Percentiles rank a stretch among this genome's conserved stretches.
Evolutionary conservation across 805 yeast species (phyloP).

Genomic region (Candida arabinofermentans): DNA sequence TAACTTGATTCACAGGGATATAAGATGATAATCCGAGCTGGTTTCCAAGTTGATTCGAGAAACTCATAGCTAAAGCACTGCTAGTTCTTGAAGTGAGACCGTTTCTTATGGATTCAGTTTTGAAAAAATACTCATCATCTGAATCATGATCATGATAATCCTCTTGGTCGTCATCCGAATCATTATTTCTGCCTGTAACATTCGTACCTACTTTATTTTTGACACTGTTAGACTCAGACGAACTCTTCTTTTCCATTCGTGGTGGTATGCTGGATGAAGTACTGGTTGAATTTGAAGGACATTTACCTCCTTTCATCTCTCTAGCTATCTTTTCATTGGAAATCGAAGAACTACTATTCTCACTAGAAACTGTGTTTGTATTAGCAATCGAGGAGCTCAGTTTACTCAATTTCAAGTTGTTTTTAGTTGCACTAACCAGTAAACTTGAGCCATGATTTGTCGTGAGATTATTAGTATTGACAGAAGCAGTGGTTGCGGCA

Average conservation of each 20-base stretch:
- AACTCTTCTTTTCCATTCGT: not conserved
- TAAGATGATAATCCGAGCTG: not conserved
- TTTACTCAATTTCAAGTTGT: slow-evolving; percentile 3
- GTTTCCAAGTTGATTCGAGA: not conserved
- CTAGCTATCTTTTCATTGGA: not conserved
- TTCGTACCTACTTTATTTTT: not conserved
- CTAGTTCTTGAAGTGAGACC: not conserved
- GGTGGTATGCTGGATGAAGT: not conserved
- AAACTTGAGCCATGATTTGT: not conserved
- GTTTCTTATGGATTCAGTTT: slow-evolving; percentile 2
- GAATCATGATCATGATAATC: not conserved
- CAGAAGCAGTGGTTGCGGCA: too few species aligned
- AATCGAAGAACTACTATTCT: not conserved
- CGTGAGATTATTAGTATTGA: too few species aligned
- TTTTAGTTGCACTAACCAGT: slow-evolving; percentile 2
- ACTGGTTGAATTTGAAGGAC: not conserved
- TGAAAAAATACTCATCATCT: slow-evolving; percentile 4
- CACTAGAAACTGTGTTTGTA: not conserved
- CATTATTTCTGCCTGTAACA: not conserved
- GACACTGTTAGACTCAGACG: not conserved
- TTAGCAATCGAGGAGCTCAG: slow-evolving; percentile 1
- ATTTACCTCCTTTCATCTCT: not conserved
- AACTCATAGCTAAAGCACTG: not conserved
- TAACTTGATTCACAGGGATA: not conserved
- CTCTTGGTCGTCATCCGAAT: not conserved